Evolutionary conservation across 129 eudicot genomes (phyloP), one percentile per base, ranked within the genome.

Genomic region (Saposhnikovia divaricata): DNA sequence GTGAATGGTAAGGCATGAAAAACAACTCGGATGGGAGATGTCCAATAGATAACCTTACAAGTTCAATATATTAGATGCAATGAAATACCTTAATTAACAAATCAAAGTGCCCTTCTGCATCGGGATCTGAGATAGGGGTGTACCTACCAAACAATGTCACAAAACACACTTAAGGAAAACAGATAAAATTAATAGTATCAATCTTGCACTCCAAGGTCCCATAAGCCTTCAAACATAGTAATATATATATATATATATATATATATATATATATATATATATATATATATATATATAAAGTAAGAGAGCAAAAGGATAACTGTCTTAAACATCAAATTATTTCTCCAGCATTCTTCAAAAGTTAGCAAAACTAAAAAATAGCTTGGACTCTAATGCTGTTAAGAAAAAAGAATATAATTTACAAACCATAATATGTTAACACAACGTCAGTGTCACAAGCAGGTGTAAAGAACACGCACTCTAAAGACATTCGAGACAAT

Each of bases 111-210:
- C 99, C 99, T 83, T 89, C 88, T 78, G 98, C 83, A 73, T 90
- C 96, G 28, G 96, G 96, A 88, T 89, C 93, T 68, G 99, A 96
- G 82, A 96, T 96, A 9, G 99, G 99, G 55, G 99, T 96, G 82
- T 96, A 96, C 75, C 98, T 95, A 89, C 79, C 92, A 55, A 88
- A 39, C 76, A 27, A 75, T 50, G 80, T 65, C 63, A 63, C 16
- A 78, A 16, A 66, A 80, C 14, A 63, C 71, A 65, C 77, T 38
- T 82, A 78, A 53, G n/a, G n/a, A n/a, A n/a, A n/a, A n/a, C n/a
- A n/a, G n/a, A n/a, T n/a, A n/a, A n/a, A n/a, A n/a, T n/a, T n/a
- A n/a, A n/a, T n/a, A n/a, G n/a, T n/a, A n/a, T n/a, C n/a, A n/a
- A n/a, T n/a, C n/a, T n/a, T n/a, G n/a, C n/a, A n/a, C n/a, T n/a